Percentiles rank a stretch among this genome's conserved stretches.
Evolutionary conservation across 306 rosid genomes (phyloP).

Genomic region (Prunus kanzakura): DNA sequence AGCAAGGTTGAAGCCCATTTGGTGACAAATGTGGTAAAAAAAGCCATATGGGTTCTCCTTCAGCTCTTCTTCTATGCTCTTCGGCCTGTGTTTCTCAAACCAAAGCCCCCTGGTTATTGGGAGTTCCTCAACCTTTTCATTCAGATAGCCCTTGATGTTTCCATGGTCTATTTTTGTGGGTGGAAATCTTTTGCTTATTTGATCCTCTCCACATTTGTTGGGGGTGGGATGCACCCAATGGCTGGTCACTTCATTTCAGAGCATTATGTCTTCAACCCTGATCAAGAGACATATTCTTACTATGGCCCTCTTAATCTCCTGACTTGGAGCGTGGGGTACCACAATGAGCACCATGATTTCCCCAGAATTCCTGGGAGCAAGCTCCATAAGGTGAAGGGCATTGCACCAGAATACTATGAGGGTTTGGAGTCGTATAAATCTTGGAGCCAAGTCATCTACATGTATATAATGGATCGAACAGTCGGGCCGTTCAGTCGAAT

Average conservation of each 20-base stretch:
- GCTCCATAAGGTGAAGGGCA: conserved; percentile 87
- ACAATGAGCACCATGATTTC: conserved; percentile 91
- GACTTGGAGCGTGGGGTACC: conserved; percentile 89
- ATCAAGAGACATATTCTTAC: conserved; percentile 91
- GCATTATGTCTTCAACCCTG: conserved; percentile 82
- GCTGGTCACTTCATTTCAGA: conserved; percentile 98
- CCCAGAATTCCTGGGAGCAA: conserved; percentile 86
- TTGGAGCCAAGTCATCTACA: conserved; percentile 79
- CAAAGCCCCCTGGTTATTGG: conserved; percentile 87
- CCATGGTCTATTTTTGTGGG: conserved; percentile 68
- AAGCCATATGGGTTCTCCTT: conserved; percentile 69
- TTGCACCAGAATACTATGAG: conserved; percentile 73
- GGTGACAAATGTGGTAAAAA: conserved; percentile 54
- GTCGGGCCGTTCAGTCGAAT: conserved; percentile 89
- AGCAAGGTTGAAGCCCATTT: conserved; percentile 65
- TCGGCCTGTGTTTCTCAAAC: conserved; percentile 79
- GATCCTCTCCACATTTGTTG: conserved; percentile 80
- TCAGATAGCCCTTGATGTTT: conserved; percentile 59
- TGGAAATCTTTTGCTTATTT: conserved; percentile 77
- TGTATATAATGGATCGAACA: conserved; percentile 76
- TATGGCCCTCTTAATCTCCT: conserved; percentile 83
- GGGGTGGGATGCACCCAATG: conserved; percentile 99
- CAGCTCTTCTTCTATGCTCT: conserved; percentile 92
- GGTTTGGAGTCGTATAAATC: conserved; percentile 59
- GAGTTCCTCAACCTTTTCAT: conserved; percentile 66